Conservation (phyloP, 805 yeast genomes). For the Metschnikowia peoriensis region DNA sequence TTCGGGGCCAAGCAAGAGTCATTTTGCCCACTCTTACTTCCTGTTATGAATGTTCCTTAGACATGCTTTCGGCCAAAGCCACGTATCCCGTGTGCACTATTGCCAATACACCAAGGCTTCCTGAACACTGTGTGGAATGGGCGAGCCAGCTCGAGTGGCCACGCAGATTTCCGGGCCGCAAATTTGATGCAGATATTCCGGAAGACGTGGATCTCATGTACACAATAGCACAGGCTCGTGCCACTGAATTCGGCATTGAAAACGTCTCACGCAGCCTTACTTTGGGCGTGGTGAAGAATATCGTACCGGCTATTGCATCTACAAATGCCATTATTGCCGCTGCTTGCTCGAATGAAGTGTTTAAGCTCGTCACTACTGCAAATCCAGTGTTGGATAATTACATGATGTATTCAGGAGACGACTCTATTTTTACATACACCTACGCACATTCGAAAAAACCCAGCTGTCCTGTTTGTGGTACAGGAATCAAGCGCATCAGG, state of each 20-base stretch:
- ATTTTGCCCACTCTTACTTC: conserved; percentile 83
- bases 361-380: conserved; percentile 71
- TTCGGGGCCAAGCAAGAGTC: conserved; percentile 85
- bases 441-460: conserved; percentile 59
- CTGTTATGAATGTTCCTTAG: conserved; percentile 90
- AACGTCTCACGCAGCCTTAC: conserved; percentile 73
- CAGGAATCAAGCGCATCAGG: conserved; percentile 22
- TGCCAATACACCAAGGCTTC: conserved; percentile 89
- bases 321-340: conserved; percentile 93
- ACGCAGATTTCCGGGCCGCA: conserved; percentile 39
- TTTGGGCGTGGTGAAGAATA: conserved; percentile 85
- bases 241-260: conserved; percentile 61
- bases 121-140: conserved; percentile 95
- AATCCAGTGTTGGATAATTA: conserved; percentile 70
- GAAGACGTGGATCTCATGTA: conserved; percentile 66
- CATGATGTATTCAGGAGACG: conserved; percentile 85
- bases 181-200: conserved; percentile 67
- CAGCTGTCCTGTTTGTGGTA: conserved; percentile 79
- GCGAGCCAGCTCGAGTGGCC: conserved; percentile 79
- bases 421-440: conserved; percentile 71
- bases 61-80: conserved; percentile 59
- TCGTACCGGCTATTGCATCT: conserved; percentile 91
- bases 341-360: conserved; percentile 80
- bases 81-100: conserved; percentile 91
- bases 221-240: conserved; percentile 54